A percentile compares a stretch with the other conserved stretches of the same genome.
phyloP scores from a whole-genome alignment of 1,284 basidiomycete genomes.

The Clitocybe nebularis region DNA sequence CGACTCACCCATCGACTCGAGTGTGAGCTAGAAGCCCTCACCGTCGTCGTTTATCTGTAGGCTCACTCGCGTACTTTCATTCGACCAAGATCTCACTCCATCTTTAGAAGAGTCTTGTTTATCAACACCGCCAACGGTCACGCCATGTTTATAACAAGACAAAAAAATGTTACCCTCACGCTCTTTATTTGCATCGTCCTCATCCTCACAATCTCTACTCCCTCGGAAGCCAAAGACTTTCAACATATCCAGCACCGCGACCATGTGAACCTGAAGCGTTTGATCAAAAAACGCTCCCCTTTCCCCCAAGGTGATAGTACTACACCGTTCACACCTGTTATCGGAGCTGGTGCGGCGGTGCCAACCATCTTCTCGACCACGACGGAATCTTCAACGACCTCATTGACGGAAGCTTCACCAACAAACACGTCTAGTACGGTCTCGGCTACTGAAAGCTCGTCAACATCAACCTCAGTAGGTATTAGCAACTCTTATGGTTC shows the following conservation, averaged over 20 bases:
- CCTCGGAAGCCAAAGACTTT: conserved; percentile 13
- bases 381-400: conserved; percentile 10
- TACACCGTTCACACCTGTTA: conserved; percentile 14
- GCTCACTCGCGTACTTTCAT: not conserved
- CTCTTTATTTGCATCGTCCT: conserved; percentile 61
- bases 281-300: conserved; percentile 62
- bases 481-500: conserved; percentile 7
- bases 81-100: too few species aligned
- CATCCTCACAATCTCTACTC: conserved; percentile 41
- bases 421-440: conserved; percentile 21
- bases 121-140: conserved; percentile 8
- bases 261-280: conserved; percentile 57
- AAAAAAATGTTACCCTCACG: conserved; percentile 49
- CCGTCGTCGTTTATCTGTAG: conserved; percentile 9
- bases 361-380: conserved; percentile 16
- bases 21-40: conserved; percentile 15
- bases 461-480: conserved; percentile 10
- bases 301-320: conserved; percentile 16
- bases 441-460: conserved; percentile 11
- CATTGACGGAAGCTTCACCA: conserved; percentile 22
- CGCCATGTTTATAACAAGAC: conserved; percentile 42
- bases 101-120: conserved; percentile 6
- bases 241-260: conserved; percentile 38
- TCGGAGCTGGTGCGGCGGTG: conserved; percentile 23
- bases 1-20: conserved; percentile 5